Evolutionary conservation across 2,329 filamentous ascomycete species (phyloP), one percentile per base, ranked within the genome.

Genomic region (Leptographium radiaticola): DNA sequence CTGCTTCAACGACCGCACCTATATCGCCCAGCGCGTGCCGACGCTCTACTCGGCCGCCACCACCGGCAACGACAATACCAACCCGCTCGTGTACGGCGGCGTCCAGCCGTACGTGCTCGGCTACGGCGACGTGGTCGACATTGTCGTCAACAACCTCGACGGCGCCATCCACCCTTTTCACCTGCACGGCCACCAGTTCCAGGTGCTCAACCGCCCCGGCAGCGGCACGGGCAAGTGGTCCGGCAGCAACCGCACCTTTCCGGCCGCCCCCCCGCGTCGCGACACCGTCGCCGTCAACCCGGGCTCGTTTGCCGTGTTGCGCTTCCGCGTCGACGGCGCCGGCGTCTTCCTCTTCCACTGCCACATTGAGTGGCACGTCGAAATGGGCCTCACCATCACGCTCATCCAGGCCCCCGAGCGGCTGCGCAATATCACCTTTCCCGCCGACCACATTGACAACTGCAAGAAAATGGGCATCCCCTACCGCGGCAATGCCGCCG

Each of bases 41-140:
- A 80, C 82, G 0, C 70, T 90, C 7, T 89, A 87, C 71, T 83
- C 82, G 4, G 84, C 76, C n/a, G 72, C 86, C 4, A 80, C 80
- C 0, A 69, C 77, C 1, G 76, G 76, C 6, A 60, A 65, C 1
- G 59, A 67, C 61, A 74, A 74, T 62, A 67, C 64, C 7, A 63
- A 75, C 58, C 63, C 69, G 0, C 38, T 55, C 3, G 65, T 74
- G 7, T 75, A 75, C 55, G 73, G 73, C 25, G 64, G 63, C 42
- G 65, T 75, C 47, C 66, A 69, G 56, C 68, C 72, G 7, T 71
- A 70, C 58, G 60, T 73, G 34, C 64, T 71, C 46, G 55, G 63
- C 2, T 65, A 66, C 47, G 66, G 64, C 54, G 66, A 70, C 10
- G 61, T 73, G 1, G 65, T 75, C 39, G 70, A 76, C 57, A 70